Evolutionary conservation across 495 filamentous ascomycete species (phyloP).

Genomic region (Amniculicola lignicola): DNA sequence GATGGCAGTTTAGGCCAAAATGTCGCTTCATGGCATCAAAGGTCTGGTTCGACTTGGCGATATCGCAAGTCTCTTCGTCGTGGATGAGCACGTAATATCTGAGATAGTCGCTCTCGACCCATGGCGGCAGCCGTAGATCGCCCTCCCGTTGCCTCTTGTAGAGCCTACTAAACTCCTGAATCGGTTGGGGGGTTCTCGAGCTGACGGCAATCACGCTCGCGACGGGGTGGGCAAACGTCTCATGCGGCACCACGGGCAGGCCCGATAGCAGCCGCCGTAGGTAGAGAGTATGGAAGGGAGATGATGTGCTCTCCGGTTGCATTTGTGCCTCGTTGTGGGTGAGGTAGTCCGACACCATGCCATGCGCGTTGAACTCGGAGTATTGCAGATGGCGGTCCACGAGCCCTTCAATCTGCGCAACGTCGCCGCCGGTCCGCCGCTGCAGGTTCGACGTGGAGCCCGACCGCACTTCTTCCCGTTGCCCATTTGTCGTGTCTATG

Average conservation of each 20-base stretch:
- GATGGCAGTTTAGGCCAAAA: conserved; percentile 91
- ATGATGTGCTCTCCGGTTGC: conserved; percentile 37
- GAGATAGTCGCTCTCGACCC: conserved; percentile 84
- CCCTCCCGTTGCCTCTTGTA: conserved; percentile 74
- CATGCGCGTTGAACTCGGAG: conserved; percentile 42
- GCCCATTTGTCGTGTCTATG: conserved; percentile 32
- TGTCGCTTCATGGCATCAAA: conserved; percentile 98
- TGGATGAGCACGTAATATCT: conserved; percentile 97
- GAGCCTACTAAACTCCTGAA: conserved; percentile 77
- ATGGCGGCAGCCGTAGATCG: conserved; percentile 64
- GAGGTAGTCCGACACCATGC: conserved; percentile 39
- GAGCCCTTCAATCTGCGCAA: conserved; percentile 60
- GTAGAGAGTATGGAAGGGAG: conserved; percentile 75
- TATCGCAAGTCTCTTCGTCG: conserved; percentile 91
- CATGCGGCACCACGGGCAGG: conserved; percentile 71
- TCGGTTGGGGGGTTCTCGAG: conserved; percentile 72
- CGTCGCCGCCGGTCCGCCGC: conserved; percentile 46
- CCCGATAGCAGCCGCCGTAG: conserved; percentile 79
- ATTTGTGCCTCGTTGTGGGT: conserved; percentile 31
- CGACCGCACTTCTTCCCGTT: conserved; percentile 18
- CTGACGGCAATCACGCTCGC: conserved; percentile 96
- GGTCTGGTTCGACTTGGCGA: conserved; percentile 76
- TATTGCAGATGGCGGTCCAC: conserved; percentile 51
- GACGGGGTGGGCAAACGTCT: conserved; percentile 92
- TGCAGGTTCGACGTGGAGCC: conserved; percentile 17